phyloP scores from a whole-genome alignment of 73 alveolate genomes.

The Tetrahymena elliotti region DNA sequence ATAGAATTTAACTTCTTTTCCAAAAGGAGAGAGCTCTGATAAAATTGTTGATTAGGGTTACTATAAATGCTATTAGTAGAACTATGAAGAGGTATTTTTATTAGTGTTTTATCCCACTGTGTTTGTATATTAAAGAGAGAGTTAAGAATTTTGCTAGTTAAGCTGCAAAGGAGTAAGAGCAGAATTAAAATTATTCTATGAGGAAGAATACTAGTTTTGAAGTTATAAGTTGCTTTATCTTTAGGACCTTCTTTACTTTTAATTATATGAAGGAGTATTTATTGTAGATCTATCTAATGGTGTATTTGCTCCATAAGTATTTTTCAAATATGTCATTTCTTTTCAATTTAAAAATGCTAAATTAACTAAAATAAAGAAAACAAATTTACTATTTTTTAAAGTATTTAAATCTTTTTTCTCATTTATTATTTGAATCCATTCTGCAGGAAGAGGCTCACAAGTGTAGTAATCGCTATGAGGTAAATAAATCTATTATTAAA shows the following conservation, averaged over 20 bases:
- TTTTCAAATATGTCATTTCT: not conserved
- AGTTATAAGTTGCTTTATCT: not conserved
- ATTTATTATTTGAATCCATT: conserved; percentile 37
- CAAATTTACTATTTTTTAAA: not conserved
- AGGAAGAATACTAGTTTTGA: not conserved
- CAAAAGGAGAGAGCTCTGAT: not conserved
- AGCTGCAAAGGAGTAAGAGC: not conserved
- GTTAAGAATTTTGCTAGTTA: not conserved
- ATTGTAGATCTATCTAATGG: not conserved
- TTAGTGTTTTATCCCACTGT: not conserved
- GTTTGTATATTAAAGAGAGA: not conserved
- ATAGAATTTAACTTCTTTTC: not conserved
- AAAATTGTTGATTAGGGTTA: not conserved
- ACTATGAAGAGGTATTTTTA: not conserved
- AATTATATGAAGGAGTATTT: not conserved
- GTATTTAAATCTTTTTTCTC: conserved; percentile 14
- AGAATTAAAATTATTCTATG: not conserved
- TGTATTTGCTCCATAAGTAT: not conserved
- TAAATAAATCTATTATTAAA: not conserved
- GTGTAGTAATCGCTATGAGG: conserved; percentile 38
- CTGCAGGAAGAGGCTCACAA: conserved; percentile 51
- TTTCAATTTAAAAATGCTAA: not conserved
- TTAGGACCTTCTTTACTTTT: not conserved
- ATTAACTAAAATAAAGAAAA: not conserved
- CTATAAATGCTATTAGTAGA: not conserved